Evolutionary conservation across 2,329 filamentous ascomycete species (phyloP), one percentile per base, ranked within the genome.

Genomic region (Trichoderma sp.): DNA sequence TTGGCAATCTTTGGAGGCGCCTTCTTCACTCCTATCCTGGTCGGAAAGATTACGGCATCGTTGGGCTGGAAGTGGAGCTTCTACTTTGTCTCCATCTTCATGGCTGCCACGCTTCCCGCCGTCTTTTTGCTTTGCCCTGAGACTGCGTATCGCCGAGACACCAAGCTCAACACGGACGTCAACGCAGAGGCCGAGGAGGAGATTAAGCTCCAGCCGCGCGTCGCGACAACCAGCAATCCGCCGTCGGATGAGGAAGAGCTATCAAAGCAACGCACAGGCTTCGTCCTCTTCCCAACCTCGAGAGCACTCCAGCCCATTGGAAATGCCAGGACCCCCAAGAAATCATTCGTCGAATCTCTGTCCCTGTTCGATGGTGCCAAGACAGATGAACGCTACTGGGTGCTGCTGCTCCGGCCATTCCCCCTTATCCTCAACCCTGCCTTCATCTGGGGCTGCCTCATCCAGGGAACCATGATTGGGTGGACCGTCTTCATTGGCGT

Each of bases 401-500:
- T 88, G 73, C 83, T 91, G 8, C 77, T 89, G 18, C 77, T 90
- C n/a, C 88, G 95, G 3, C 95, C 95, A 0, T 91, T 98, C 68
- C 93, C 93, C 0, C 87, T 98, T 1, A 91, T 97, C 76, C 80
- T 92, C 7, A 95, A 98, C 79, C 95, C 94, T 0, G 93, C 93
- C 8, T 93, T 98, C 76, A 81, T 97, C 53, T 97, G 94, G 93
- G 86, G 85, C 28, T 86, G 85, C 77, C 85, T 98, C 4, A 93
- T 95, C 64, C 95, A 97, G 85, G 95, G 95, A 18, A 89, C 93
- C 5, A 89, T 97, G 78, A 97, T 98, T 77, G 95, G 95, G 74
- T 98, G 95, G 95, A 97, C 95, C 1, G 93, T 98, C 18, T 93
- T 98, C 78, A 95, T 97, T 75, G 92, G 93, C 71, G 91, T 96